phyloP scores from a whole-genome alignment of 2,329 filamentous ascomycete species.

The Cladosporium cucumerinum region DNA sequence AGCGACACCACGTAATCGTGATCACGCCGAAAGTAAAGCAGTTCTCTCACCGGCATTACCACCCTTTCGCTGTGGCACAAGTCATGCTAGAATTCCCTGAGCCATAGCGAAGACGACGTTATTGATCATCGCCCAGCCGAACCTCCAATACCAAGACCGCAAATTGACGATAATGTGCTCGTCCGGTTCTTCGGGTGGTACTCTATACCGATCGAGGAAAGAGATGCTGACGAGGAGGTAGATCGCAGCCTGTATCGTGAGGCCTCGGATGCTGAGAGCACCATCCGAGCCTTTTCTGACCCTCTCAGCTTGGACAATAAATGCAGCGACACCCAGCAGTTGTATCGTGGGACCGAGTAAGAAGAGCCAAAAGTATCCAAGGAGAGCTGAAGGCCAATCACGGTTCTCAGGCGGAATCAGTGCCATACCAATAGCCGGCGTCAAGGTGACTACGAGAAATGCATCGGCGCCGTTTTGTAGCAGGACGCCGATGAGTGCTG shows the following conservation, averaged over 20 bases:
- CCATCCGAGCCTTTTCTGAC: background rate
- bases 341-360: background rate
- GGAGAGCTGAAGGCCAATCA: background rate
- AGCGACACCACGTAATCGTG: background rate
- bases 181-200: background rate
- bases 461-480: constrained; percentile 4
- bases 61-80: background rate
- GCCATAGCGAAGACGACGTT: constrained; percentile 1
- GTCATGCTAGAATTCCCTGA: background rate
- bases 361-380: background rate
- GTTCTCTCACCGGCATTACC: background rate
- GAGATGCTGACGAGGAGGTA: constrained; percentile 3
- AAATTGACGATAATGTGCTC: constrained; percentile 10
- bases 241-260: background rate
- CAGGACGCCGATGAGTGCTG: background rate
- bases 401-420: background rate
- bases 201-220: background rate
- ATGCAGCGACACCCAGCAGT: background rate
- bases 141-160: background rate
- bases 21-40: background rate
- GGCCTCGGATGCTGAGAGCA: background rate
- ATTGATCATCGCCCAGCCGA: constrained; percentile 1
- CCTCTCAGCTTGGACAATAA: background rate
- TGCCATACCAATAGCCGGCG: background rate
- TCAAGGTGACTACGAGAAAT: background rate